Evolutionary conservation across 352 stramenopile species (phyloP).

Genomic region (Pythium vanterpoolii): DNA sequence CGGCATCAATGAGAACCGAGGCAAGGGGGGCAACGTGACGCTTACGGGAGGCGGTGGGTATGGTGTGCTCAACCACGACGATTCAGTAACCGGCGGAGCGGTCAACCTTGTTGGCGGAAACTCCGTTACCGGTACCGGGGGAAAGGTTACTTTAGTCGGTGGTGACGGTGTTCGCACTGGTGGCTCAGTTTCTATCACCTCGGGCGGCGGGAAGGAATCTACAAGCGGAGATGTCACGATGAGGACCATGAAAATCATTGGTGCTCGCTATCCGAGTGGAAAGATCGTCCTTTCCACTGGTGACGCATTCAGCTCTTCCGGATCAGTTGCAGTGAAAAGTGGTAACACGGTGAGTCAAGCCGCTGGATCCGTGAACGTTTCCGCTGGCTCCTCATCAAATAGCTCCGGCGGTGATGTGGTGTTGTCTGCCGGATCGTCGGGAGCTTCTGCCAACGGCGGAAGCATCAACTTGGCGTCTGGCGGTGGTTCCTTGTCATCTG

Average conservation of each 20-base stretch:
- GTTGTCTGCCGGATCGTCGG: constrained; percentile 34
- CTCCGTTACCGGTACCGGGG: constrained; percentile 60
- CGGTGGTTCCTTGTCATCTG: neutral
- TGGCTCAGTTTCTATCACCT: constrained; percentile 45
- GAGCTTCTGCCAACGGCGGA: constrained; percentile 14
- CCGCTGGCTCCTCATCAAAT: constrained; percentile 35
- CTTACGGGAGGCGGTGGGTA: constrained; percentile 69
- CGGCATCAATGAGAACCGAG: constrained; percentile 73
- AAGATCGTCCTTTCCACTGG: constrained; percentile 33
- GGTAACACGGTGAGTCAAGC: constrained; percentile 28
- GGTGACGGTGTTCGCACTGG: constrained; percentile 43
- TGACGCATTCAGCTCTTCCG: constrained; percentile 26
- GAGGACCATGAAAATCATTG: constrained; percentile 24
- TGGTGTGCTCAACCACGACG: constrained; percentile 66
- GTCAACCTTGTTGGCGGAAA: constrained; percentile 65
- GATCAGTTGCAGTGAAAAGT: constrained; percentile 37
- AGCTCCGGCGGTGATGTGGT: constrained; percentile 45
- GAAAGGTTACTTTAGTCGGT: constrained; percentile 43
- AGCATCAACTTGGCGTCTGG: constrained; percentile 17
- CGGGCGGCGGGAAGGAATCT: constrained; percentile 34
- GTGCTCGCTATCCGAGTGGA: constrained; percentile 25
- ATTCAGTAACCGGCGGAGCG: constrained; percentile 68
- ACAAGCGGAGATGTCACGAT: constrained; percentile 45
- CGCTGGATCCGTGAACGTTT: constrained; percentile 43
- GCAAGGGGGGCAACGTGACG: constrained; percentile 67